Conservation (phyloP, 2,329 filamentous ascomycete genomes). For the Cryphonectria nitschkei region DNA sequence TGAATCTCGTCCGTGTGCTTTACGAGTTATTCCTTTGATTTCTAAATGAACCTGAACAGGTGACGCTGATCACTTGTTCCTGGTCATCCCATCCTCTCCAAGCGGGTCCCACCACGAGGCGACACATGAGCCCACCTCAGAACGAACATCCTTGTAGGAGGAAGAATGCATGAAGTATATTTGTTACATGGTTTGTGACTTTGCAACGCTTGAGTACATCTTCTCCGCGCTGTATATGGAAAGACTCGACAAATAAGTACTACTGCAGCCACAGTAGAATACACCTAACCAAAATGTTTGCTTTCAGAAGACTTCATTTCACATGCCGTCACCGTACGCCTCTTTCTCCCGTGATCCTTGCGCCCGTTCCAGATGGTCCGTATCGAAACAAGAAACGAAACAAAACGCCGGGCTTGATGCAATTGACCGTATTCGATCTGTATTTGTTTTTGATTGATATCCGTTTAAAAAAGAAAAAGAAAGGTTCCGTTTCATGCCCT, state of each 20-base stretch:
- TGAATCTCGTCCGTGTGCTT: not conserved
- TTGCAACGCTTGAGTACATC: constrained; percentile 11
- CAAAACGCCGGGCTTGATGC: constrained; percentile 29
- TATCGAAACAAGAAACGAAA: not conserved
- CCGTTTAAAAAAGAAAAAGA: not conserved
- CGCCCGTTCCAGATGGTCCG: not conserved
- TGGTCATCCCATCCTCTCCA: not conserved
- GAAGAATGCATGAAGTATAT: not conserved
- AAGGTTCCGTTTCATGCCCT: not conserved
- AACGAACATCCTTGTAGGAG: not conserved
- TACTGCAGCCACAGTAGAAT: constrained; percentile 1
- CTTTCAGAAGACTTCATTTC: not conserved
- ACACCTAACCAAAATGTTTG: constrained; percentile 20
- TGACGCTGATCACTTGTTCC: not conserved
- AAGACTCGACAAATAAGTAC: not conserved
- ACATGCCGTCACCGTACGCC: not conserved
- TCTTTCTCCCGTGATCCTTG: constrained; percentile 7
- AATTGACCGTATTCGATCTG: constrained; percentile 10
- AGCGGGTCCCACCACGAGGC: not conserved
- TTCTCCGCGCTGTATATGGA: not conserved
- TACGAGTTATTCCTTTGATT: not conserved
- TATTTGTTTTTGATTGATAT: constrained; percentile 7
- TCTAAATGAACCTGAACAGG: not conserved
- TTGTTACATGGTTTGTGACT: not conserved
- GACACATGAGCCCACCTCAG: not conserved